Evolutionary conservation across 495 filamentous ascomycete species (phyloP).

Genomic region (Beverwykella pulmonaria): DNA sequence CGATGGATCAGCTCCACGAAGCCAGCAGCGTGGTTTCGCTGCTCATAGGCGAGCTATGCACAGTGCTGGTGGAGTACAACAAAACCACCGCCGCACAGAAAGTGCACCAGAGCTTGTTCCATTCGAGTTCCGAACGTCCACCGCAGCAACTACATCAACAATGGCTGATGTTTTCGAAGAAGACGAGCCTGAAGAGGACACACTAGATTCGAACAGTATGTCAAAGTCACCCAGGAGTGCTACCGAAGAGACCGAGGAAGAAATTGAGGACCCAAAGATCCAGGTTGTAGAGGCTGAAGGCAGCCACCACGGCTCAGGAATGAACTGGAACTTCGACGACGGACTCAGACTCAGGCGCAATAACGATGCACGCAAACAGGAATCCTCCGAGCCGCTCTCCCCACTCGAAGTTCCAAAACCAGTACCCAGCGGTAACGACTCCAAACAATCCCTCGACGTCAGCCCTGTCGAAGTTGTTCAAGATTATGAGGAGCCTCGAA

Average conservation of each 20-base stretch:
- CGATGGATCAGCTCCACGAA: constrained; percentile 41
- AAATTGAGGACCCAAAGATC: constrained; percentile 50
- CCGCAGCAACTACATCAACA: constrained; percentile 63
- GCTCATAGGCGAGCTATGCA: constrained; percentile 77
- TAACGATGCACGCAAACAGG: constrained; percentile 42
- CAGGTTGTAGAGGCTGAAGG: constrained; percentile 51
- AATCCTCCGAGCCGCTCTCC: constrained; percentile 29
- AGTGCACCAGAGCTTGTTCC: constrained; percentile 88
- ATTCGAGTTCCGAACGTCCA: constrained; percentile 65
- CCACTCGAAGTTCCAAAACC: constrained; percentile 19
- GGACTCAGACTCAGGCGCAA: constrained; percentile 38
- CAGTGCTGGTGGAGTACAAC: constrained; percentile 80
- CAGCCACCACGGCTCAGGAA: constrained; percentile 34
- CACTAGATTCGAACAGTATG: constrained; percentile 23
- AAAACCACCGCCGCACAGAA: constrained; percentile 87
- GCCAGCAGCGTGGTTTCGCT: constrained; percentile 58
- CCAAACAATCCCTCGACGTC: constrained; percentile 15
- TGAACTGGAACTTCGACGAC: constrained; percentile 45
- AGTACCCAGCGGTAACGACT: constrained; percentile 5
- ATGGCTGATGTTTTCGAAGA: constrained; percentile 95
- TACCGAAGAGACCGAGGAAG: constrained; percentile 30
- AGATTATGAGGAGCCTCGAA: constrained; percentile 49
- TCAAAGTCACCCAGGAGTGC: background rate
- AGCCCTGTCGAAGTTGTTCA: constrained; percentile 52
- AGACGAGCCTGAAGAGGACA: constrained; percentile 80